phyloP scores from a whole-genome alignment of 345 rosid species.

The Lagerstroemia speciosa region DNA sequence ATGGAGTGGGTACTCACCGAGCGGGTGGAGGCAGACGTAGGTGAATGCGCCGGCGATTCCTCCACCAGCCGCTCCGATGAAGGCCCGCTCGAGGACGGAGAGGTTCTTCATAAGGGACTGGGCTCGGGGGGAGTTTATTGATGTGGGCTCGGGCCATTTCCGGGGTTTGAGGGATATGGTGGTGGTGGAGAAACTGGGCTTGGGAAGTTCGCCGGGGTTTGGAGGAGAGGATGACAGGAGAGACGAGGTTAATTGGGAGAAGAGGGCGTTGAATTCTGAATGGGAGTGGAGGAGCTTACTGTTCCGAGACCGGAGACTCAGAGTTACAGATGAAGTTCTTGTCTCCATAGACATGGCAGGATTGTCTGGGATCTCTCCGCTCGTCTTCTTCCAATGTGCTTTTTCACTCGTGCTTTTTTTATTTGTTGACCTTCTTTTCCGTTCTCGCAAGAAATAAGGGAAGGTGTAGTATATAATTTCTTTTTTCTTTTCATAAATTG shows the following conservation, averaged over 20 bases:
- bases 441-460: no score
- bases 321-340: conserved; percentile 3
- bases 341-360: neutral
- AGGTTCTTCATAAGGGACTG: conserved; percentile 52
- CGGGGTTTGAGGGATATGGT: conserved; percentile 27
- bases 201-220: neutral
- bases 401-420: no score
- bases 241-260: conserved; percentile 13
- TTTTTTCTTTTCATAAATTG: no score
- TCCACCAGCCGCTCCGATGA: conserved; percentile 78
- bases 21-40: conserved; percentile 70
- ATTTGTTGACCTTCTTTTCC: no score
- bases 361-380: no score
- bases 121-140: conserved; percentile 34
- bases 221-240: neutral
- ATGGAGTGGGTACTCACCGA: conserved; percentile 17
- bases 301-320: conserved; percentile 15
- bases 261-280: conserved; percentile 18
- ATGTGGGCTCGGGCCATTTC: conserved; percentile 42
- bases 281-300: conserved; percentile 29
- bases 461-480: no score
- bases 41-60: conserved; percentile 92
- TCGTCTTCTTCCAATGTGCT: no score
- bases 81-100: conserved; percentile 68
- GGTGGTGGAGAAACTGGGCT: conserved; percentile 31